A percentile compares a stretch with the other conserved stretches of the same genome.
Evolutionary conservation across 2,329 filamentous ascomycete genomes (phyloP).

Genomic region (Colletotrichum noveboracense): DNA sequence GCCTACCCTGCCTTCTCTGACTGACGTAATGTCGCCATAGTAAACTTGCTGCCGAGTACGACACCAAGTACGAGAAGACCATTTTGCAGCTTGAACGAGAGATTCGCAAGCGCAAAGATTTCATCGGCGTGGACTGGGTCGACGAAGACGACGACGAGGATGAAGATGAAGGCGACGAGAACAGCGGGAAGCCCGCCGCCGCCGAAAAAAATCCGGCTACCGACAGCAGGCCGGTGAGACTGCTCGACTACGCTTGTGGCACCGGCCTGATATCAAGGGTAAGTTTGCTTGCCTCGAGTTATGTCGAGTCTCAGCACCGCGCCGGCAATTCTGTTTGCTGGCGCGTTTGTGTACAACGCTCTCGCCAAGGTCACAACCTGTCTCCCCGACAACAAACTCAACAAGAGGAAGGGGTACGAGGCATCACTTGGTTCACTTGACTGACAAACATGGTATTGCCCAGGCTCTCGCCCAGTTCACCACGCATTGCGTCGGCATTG

Average conservation of each 20-base stretch:
- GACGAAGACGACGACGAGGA: slow-evolving; percentile 41
- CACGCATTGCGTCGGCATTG: slow-evolving; percentile 69
- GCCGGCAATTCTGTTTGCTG: neutral
- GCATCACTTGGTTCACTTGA: neutral
- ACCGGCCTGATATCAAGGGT: slow-evolving; percentile 71
- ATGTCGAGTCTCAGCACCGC: neutral
- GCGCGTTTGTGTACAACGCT: neutral
- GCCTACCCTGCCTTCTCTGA: neutral
- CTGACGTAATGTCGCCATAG: slow-evolving; percentile 35
- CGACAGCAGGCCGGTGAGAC: slow-evolving; percentile 40
- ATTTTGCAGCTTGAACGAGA: slow-evolving; percentile 58
- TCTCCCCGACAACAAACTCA: neutral
- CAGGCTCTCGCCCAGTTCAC: slow-evolving; percentile 67
- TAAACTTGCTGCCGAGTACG: slow-evolving; percentile 59
- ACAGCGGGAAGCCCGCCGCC: slow-evolving; percentile 29
- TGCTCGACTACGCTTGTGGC: slow-evolving; percentile 81
- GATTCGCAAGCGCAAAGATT: slow-evolving; percentile 58
- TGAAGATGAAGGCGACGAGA: slow-evolving; percentile 24
- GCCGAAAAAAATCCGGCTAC: neutral
- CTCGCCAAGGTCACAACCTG: neutral
- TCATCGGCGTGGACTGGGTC: slow-evolving; percentile 66
- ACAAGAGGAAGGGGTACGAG: neutral
- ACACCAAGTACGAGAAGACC: slow-evolving; percentile 59
- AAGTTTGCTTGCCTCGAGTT: slow-evolving; percentile 27
- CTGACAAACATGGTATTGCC: neutral